These are phyloP conservation scores for Ambrosiella xylebori DNA, from an alignment of 2,329 filamentous ascomycete species.

Conservation along the genomic window DNA sequence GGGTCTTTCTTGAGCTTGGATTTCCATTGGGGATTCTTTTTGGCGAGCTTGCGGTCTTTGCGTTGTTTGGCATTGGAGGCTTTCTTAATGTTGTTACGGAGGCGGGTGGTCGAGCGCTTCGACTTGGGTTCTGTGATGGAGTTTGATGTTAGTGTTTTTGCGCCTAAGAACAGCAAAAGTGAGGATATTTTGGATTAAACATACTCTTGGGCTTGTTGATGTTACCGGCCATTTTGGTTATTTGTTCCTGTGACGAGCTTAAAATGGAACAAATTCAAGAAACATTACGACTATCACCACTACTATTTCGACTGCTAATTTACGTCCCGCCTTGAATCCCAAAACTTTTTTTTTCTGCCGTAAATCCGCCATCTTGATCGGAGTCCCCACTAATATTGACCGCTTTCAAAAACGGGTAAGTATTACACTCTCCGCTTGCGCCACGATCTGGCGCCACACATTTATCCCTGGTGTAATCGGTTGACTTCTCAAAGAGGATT, in stretches of 20 bases:
- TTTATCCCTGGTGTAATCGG: no score
- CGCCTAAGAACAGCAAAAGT: not conserved
- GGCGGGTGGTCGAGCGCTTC: slow-evolving; percentile 74
- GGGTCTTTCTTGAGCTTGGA: slow-evolving; percentile 94
- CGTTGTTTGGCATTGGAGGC: slow-evolving; percentile 75
- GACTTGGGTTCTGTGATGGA: slow-evolving; percentile 63
- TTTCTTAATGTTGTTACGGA: slow-evolving; percentile 94
- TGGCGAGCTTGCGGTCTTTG: slow-evolving; percentile 74
- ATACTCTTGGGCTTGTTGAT: slow-evolving; percentile 38
- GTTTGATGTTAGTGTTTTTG: not conserved
- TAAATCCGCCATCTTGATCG: no score
- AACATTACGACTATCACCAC: not conserved
- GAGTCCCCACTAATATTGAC: no score
- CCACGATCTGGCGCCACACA: no score
- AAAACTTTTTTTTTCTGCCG: slow-evolving; percentile 11
- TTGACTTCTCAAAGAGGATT: no score
- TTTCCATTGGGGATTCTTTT: slow-evolving; percentile 95
- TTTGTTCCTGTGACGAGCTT: not conserved
- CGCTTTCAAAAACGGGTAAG: no score
- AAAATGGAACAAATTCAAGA: not conserved
- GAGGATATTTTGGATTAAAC: slow-evolving; percentile 15
- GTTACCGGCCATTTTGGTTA: slow-evolving; percentile 31
- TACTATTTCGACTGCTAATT: not conserved
- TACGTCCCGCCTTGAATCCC: slow-evolving; percentile 8
- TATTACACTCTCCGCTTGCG: no score